Percentiles rank a stretch among this genome's conserved stretches.
phyloP scores from a whole-genome alignment of 2,329 filamentous ascomycete genomes.

The Arthroderma uncinatum region DNA sequence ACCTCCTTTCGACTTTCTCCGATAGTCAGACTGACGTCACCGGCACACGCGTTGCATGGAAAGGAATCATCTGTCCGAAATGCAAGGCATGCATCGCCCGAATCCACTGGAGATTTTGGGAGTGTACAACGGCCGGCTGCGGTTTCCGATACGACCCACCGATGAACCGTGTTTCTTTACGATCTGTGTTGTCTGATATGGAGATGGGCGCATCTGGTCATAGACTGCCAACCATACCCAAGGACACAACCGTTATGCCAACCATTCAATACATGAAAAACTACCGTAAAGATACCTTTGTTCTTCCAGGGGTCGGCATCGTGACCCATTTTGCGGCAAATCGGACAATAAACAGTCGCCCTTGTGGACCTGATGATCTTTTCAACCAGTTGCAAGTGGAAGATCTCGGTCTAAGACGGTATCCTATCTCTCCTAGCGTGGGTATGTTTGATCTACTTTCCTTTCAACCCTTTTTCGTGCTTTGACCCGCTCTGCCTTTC shows the following conservation, averaged over 20 bases:
- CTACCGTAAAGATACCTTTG: constrained; percentile 28
- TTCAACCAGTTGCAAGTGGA: constrained; percentile 41
- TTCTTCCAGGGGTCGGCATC: constrained; percentile 30
- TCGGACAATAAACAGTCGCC: constrained; percentile 39
- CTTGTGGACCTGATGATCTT: constrained; percentile 50
- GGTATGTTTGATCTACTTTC: constrained; percentile 20
- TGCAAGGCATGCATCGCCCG: constrained; percentile 54
- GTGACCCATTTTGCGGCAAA: constrained; percentile 50
- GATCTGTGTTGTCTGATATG: constrained; percentile 24
- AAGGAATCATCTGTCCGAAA: constrained; percentile 54
- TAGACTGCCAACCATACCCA: constrained; percentile 7
- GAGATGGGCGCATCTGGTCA: constrained; percentile 21
- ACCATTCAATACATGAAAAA: constrained; percentile 15
- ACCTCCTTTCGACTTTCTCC: constrained; percentile 30
- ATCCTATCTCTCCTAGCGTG: constrained; percentile 23
- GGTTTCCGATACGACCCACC: constrained; percentile 32
- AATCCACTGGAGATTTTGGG: constrained; percentile 51
- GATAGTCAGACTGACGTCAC: constrained; percentile 32
- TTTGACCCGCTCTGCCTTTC: neutral
- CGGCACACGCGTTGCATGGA: constrained; percentile 43
- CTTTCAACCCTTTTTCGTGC: neutral
- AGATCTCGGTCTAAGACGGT: constrained; percentile 39
- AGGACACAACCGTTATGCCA: neutral
- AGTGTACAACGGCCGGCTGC: constrained; percentile 44
- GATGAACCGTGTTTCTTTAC: constrained; percentile 22